A percentile compares a stretch with the other conserved stretches of the same genome.
Conservation (phyloP, 176 grass and related monocot species). For the Oryza officinalis region DNA sequence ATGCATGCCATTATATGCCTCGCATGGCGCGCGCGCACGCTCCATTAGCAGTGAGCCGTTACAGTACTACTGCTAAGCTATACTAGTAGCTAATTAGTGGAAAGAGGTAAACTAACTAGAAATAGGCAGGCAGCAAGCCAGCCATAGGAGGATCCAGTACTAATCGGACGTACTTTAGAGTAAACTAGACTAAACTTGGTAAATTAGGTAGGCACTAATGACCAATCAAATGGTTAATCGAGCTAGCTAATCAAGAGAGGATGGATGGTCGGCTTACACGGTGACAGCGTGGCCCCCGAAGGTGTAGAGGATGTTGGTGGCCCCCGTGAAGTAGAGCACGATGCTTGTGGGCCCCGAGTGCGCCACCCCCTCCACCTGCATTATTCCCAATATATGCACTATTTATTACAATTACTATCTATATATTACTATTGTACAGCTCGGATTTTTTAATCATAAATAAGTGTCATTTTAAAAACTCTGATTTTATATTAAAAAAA, state of each 20-base stretch:
- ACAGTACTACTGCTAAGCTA: too few relatives aligned
- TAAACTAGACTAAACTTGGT: not conserved
- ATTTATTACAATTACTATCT: too few relatives aligned
- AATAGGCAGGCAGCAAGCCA: not conserved
- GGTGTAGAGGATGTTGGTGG: conserved; percentile 97
- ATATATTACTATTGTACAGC: too few relatives aligned
- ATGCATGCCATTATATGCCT: not conserved
- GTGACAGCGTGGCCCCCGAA: conserved; percentile 98
- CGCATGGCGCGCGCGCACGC: not conserved
- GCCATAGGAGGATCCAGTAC: too few relatives aligned
- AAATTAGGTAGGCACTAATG: not conserved
- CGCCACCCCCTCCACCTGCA: conserved; percentile 64
- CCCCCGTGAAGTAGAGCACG: conserved; percentile 93
- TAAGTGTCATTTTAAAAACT: too few relatives aligned
- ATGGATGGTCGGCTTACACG: conserved; percentile 59
- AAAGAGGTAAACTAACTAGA: not conserved
- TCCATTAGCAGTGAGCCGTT: not conserved
- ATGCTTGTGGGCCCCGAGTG: conserved; percentile 72
- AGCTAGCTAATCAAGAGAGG: not conserved
- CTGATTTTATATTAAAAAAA: too few relatives aligned
- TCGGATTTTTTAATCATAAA: too few relatives aligned
- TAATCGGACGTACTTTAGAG: too few relatives aligned
- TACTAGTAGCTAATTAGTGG: not conserved
- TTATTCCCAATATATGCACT: too few relatives aligned
- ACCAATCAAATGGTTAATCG: not conserved